Conservation (phyloP, 495 filamentous ascomycete species). For the Collariella sp. region DNA sequence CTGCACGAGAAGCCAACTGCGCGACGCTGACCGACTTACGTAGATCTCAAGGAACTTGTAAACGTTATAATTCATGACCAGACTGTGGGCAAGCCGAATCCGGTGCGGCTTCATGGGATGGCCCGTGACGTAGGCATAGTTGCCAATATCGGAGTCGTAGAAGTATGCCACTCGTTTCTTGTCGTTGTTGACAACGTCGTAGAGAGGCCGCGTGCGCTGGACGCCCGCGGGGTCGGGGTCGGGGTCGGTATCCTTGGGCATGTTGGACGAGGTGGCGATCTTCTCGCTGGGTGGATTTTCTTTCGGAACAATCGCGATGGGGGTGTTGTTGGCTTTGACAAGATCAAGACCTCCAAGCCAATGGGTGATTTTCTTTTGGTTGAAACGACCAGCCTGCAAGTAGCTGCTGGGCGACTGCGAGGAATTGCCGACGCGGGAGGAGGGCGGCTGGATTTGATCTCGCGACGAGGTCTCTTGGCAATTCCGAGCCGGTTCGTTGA, state of each 20-base stretch:
- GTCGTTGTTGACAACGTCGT: slow-evolving; percentile 21
- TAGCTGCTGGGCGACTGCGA: too few species aligned
- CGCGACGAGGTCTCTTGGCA: too few species aligned
- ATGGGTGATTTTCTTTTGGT: too few species aligned
- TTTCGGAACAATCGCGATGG: too few species aligned
- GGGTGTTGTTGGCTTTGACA: too few species aligned
- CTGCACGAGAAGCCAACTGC: neutral
- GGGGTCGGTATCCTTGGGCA: slow-evolving; percentile 22
- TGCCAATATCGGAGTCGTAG: slow-evolving; percentile 95
- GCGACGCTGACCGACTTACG: slow-evolving; percentile 44
- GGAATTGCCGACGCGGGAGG: too few species aligned
- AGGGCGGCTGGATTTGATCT: too few species aligned
- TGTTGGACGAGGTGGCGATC: neutral
- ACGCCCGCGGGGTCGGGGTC: slow-evolving; percentile 29
- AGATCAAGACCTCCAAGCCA: too few species aligned
- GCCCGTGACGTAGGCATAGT: slow-evolving; percentile 93
- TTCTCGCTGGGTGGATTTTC: too few species aligned
- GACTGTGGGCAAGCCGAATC: slow-evolving; percentile 88
- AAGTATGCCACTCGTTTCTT: slow-evolving; percentile 86
- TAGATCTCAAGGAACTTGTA: slow-evolving; percentile 99
- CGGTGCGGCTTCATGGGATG: slow-evolving; percentile 99
- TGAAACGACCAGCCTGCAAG: too few species aligned
- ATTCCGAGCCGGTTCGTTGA: too few species aligned
- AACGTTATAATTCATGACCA: slow-evolving; percentile 98
- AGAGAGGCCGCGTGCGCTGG: slow-evolving; percentile 26